Conservation (phyloP, 352 stramenopile species). For the Pythium plurisporium region DNA sequence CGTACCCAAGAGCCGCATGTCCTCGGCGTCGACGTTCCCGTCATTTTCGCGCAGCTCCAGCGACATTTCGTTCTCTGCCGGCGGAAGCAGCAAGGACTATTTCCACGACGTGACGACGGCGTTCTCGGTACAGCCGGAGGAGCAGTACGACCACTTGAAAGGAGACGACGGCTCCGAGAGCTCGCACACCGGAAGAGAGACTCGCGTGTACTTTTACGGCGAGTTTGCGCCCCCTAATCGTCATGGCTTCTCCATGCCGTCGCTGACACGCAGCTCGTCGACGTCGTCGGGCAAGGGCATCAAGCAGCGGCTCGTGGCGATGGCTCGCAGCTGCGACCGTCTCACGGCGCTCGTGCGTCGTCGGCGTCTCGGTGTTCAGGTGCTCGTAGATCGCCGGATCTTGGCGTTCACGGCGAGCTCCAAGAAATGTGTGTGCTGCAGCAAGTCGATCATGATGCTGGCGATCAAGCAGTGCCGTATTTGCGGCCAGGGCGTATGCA, state of each 20-base stretch:
- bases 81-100: constrained; percentile 6
- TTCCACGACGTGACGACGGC: constrained; percentile 9
- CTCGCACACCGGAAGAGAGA: too few relatives aligned
- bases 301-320: constrained; percentile 11
- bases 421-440: not conserved
- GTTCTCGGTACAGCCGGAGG: constrained; percentile 9
- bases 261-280: not conserved
- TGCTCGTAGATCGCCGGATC: constrained; percentile 30
- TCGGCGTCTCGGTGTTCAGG: constrained; percentile 49
- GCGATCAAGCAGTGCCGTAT: constrained; percentile 4
- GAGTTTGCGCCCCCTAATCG: constrained; percentile 7
- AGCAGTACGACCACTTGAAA: constrained; percentile 2
- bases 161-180: too few relatives aligned
- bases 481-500: constrained; percentile 5
- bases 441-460: not conserved
- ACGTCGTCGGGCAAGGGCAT: constrained; percentile 6
- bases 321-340: constrained; percentile 13
- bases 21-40: too few relatives aligned
- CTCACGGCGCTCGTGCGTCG: constrained; percentile 42
- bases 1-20: too few relatives aligned
- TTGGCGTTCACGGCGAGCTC: not conserved
- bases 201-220: constrained; percentile 13
- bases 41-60: too few relatives aligned
- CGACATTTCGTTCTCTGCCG: too few relatives aligned
- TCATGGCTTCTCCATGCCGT: not conserved